These are phyloP conservation scores for Camptophora hylomeconis DNA, from an alignment of 2,329 filamentous ascomycete genomes.

Conservation along the genomic window DNA sequence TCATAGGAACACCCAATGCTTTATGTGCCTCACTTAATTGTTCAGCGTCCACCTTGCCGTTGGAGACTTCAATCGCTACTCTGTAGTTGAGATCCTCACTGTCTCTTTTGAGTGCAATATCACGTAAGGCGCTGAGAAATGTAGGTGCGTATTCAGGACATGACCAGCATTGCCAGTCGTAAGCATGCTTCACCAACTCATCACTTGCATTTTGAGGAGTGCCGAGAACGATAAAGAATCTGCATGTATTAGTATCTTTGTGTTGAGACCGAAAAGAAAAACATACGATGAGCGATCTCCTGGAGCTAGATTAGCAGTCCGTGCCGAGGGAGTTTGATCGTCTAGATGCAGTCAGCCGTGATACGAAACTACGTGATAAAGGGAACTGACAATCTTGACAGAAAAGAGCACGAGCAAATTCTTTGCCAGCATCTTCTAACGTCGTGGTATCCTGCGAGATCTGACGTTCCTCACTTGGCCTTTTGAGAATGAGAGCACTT, in stretches of 20 bases:
- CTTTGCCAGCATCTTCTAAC: slow-evolving; percentile 9
- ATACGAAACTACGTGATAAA: neutral
- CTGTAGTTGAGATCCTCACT: slow-evolving; percentile 46
- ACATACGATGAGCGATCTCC: slow-evolving; percentile 9
- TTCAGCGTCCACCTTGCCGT: slow-evolving; percentile 43
- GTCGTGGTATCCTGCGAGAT: slow-evolving; percentile 10
- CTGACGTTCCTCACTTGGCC: slow-evolving; percentile 24
- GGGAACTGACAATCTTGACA: slow-evolving; percentile 14
- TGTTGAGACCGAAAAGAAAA: slow-evolving; percentile 12
- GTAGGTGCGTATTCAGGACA: slow-evolving; percentile 43
- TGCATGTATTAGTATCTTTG: slow-evolving; percentile 20
- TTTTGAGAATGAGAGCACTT: slow-evolving; percentile 35
- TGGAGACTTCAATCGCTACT: slow-evolving; percentile 43
- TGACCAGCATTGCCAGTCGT: slow-evolving; percentile 43
- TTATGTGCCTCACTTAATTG: slow-evolving; percentile 47
- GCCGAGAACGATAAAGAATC: slow-evolving; percentile 50
- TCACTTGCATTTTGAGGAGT: slow-evolving; percentile 50
- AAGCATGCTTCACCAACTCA: slow-evolving; percentile 48
- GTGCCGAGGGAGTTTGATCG: slow-evolving; percentile 24
- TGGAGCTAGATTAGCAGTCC: slow-evolving; percentile 6
- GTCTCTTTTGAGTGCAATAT: slow-evolving; percentile 42
- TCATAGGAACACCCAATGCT: slow-evolving; percentile 41
- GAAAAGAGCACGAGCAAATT: slow-evolving; percentile 11
- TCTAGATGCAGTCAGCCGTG: slow-evolving; percentile 9
- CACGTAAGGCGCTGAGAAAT: slow-evolving; percentile 54